Percentiles rank a stretch among this genome's conserved stretches.
Conservation (phyloP, 306 rosid genomes). For the Myrica gale region DNA sequence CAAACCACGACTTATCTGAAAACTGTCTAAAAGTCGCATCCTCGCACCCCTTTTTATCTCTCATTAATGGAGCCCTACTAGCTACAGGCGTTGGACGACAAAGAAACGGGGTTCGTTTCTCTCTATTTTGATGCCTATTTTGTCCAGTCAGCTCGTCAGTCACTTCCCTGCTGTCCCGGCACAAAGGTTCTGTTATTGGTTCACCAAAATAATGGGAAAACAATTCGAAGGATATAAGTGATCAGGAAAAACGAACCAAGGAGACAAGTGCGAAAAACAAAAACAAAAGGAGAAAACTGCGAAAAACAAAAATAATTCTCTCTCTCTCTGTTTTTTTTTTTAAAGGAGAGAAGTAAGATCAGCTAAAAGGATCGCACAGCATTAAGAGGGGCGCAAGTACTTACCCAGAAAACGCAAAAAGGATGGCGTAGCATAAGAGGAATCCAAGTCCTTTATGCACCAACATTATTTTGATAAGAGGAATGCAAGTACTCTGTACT, state of each 20-base stretch:
- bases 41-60: conserved; percentile 16
- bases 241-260: too few species aligned
- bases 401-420: too few species aligned
- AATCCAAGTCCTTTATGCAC: too few species aligned
- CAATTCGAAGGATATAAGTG: neutral
- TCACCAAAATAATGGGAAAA: neutral
- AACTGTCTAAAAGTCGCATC: conserved; percentile 27
- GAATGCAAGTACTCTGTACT: too few species aligned
- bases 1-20: conserved; percentile 31
- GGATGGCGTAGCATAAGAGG: too few species aligned
- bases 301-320: too few species aligned
- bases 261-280: neutral
- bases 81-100: neutral
- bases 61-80: conserved; percentile 13
- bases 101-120: conserved; percentile 3
- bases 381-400: too few species aligned
- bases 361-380: too few species aligned
- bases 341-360: too few species aligned
- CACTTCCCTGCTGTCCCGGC: conserved; percentile 1
- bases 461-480: too few species aligned
- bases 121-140: conserved; percentile 1
- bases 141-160: conserved; percentile 2
- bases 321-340: too few species aligned
- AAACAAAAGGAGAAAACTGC: too few species aligned
- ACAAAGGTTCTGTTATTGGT: neutral